A percentile compares a stretch with the other conserved stretches of the same genome.
phyloP scores from a whole-genome alignment of 805 yeast species.

The Sugiyamaella mastotermitis region DNA sequence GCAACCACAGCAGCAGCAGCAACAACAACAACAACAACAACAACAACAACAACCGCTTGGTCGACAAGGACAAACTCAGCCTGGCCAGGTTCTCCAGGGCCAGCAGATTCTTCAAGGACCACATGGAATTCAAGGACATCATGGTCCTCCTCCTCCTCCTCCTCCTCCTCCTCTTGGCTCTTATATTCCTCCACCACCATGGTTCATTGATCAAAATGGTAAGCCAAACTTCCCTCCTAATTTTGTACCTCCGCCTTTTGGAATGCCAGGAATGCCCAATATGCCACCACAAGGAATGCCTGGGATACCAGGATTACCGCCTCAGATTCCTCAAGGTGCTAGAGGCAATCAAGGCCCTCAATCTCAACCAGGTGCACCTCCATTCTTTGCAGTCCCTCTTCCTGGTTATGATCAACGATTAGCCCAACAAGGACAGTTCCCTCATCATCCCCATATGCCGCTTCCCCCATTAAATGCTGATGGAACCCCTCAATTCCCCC shows the following conservation, averaged over 20 bases:
- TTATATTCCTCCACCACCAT: slow-evolving; percentile 16
- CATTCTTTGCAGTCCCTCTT: slow-evolving; percentile 16
- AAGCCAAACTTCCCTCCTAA: slow-evolving; percentile 12
- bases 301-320: not conserved
- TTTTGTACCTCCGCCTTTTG: slow-evolving; percentile 12
- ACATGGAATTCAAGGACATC: slow-evolving; percentile 1
- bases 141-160: slow-evolving; percentile 7
- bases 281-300: slow-evolving; percentile 6
- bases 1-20: too few relatives aligned
- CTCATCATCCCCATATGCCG: slow-evolving; percentile 7
- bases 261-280: not conserved
- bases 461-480: slow-evolving; percentile 10
- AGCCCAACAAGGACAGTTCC: too few relatives aligned
- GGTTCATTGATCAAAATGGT: slow-evolving; percentile 14
- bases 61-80: slow-evolving; percentile 4
- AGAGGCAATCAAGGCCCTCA: slow-evolving; percentile 2
- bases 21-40: slow-evolving; percentile 5
- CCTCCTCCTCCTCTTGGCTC: slow-evolving; percentile 10
- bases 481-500: slow-evolving; percentile 12
- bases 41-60: slow-evolving; percentile 4
- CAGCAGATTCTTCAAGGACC: slow-evolving; percentile 4
- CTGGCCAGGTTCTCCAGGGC: not conserved
- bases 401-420: slow-evolving; percentile 14
- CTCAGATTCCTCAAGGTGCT: slow-evolving; percentile 6
- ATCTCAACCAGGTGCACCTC: slow-evolving; percentile 15